Conservation (phyloP, 2,329 filamentous ascomycete genomes). For the Fusarium papillatum region DNA sequence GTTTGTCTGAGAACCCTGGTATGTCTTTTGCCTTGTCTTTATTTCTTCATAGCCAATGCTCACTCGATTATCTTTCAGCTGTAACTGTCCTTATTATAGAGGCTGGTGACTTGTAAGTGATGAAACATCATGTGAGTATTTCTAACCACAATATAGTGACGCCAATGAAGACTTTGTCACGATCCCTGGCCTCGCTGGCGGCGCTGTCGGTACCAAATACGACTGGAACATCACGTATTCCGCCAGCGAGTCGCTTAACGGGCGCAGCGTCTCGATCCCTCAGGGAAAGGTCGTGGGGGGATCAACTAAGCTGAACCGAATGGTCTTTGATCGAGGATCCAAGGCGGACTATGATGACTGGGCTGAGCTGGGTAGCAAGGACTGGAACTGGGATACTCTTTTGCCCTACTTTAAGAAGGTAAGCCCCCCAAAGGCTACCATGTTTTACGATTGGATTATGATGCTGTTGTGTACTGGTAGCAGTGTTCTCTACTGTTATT, state of each 20-base stretch:
- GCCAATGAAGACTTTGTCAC: slow-evolving; percentile 34
- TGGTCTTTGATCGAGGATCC: neutral
- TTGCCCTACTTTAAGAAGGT: neutral
- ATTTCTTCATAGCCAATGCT: neutral
- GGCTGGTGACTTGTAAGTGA: slow-evolving; percentile 38
- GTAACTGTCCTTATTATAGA: slow-evolving; percentile 38
- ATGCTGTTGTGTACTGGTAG: neutral
- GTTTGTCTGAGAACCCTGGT: slow-evolving; percentile 35
- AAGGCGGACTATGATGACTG: neutral
- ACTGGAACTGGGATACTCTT: neutral
- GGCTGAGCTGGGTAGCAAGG: neutral
- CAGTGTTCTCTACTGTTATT: neutral
- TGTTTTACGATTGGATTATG: neutral
- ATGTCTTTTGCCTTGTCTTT: neutral
- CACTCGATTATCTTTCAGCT: slow-evolving; percentile 6
- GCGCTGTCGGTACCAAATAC: slow-evolving; percentile 20
- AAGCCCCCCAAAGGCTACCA: neutral
- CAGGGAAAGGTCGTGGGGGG: neutral
- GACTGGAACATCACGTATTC: neutral
- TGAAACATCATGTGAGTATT: neutral
- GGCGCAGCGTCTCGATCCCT: neutral
- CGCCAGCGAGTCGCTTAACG: neutral
- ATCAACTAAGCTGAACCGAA: neutral
- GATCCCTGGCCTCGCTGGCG: slow-evolving; percentile 37
- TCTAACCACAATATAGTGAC: slow-evolving; percentile 19